Percentiles rank a stretch among this genome's conserved stretches.
Conservation (phyloP, 176 grass and related monocot genomes). For the Luzula sylvatica region DNA sequence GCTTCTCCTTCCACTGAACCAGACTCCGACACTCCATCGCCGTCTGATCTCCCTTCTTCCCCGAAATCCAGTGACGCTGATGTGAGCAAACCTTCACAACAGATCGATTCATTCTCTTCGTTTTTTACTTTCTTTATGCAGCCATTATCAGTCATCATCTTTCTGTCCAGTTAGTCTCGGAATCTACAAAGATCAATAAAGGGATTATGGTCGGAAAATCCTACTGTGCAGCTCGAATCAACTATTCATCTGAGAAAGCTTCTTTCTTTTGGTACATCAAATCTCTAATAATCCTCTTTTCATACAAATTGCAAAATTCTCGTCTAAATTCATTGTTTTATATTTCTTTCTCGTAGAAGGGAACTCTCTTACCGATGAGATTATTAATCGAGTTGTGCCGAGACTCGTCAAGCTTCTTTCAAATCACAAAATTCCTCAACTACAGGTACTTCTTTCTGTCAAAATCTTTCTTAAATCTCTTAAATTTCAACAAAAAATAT, state of each 20-base stretch:
- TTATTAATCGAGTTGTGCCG: constrained; percentile 56
- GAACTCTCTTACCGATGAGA: constrained; percentile 43
- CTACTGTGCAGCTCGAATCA: constrained; percentile 48
- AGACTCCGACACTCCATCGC: not conserved
- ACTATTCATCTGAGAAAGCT: constrained; percentile 63
- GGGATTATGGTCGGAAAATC: constrained; percentile 55
- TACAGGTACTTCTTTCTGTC: constrained; percentile 38
- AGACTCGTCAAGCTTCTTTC: constrained; percentile 73
- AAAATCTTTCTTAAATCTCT: not conserved
- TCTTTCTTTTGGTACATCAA: constrained; percentile 49
- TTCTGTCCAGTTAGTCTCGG: constrained; percentile 53
- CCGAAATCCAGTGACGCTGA: constrained; percentile 1
- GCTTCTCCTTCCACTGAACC: not conserved
- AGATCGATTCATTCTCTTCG: not conserved
- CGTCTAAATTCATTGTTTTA: not conserved
- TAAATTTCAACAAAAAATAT: not conserved
- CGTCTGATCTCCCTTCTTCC: constrained; percentile 9
- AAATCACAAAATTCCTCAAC: constrained; percentile 41
- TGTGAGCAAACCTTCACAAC: not conserved
- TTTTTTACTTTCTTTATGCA: not conserved
- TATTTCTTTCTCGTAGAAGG: constrained; percentile 27
- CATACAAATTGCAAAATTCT: not conserved
- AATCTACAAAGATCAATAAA: constrained; percentile 45
- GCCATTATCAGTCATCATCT: constrained; percentile 1
- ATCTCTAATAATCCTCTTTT: not conserved